Evolutionary conservation across 2,329 filamentous ascomycete species (phyloP).

Genomic region (Cercospora sp.): DNA sequence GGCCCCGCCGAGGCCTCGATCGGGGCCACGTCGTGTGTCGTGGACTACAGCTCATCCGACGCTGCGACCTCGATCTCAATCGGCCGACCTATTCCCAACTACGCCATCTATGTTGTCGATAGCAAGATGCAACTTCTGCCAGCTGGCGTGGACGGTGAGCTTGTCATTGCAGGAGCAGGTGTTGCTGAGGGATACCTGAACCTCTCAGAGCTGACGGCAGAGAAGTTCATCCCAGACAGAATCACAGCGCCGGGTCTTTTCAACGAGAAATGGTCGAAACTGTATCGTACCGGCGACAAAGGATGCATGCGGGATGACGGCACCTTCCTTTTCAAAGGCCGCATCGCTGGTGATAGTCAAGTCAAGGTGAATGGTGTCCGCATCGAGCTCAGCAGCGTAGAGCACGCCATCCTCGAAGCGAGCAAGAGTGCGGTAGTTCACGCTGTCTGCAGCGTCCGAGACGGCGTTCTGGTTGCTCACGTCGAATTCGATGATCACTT

Average conservation of each 20-base stretch:
- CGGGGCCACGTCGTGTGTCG: neutral
- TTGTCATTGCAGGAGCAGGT: conserved; percentile 44
- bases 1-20: conserved; percentile 13
- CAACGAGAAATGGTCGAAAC: neutral
- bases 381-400: conserved; percentile 52
- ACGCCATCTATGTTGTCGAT: conserved; percentile 46
- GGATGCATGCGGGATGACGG: conserved; percentile 41
- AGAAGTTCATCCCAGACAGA: neutral
- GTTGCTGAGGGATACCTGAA: conserved; percentile 42
- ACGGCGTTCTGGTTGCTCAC: conserved; percentile 39
- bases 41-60: neutral
- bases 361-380: conserved; percentile 51
- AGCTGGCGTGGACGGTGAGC: conserved; percentile 46
- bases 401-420: conserved; percentile 34
- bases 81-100: conserved; percentile 40
- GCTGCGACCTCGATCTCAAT: neutral
- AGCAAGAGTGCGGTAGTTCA: conserved; percentile 30
- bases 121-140: conserved; percentile 42
- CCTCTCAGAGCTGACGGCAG: neutral
- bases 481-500: conserved; percentile 20
- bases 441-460: conserved; percentile 26
- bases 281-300: conserved; percentile 46
- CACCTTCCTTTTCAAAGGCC: conserved; percentile 40
- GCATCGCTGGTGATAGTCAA: conserved; percentile 47
- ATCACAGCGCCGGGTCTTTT: neutral